These are phyloP conservation scores for Fusarium devonianum DNA, from an alignment of 2,329 filamentous ascomycete species.

Conservation along the genomic window DNA sequence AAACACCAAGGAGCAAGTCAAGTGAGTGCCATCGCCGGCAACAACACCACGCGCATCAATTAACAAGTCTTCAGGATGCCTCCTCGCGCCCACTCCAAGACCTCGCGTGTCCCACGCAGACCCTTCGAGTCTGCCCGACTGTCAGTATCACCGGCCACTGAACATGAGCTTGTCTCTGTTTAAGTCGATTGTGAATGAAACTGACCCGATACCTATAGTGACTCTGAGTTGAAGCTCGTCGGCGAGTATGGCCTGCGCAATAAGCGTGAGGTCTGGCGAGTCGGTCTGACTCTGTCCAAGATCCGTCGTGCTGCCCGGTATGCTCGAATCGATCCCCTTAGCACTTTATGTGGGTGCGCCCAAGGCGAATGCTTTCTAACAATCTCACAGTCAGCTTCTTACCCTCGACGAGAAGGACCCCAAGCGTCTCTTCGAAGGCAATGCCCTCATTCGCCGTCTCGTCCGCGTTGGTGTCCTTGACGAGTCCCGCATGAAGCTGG, in stretches of 20 bases:
- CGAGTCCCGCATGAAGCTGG: constrained; percentile 99
- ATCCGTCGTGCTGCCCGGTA: constrained; percentile 99
- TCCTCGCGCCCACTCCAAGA: constrained; percentile 88
- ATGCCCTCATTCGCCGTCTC: constrained; percentile 99
- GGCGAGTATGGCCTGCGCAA: constrained; percentile 99
- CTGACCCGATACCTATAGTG: constrained; percentile 76
- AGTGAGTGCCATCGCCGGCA: constrained; percentile 44
- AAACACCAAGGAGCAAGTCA: constrained; percentile 50
- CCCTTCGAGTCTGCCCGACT: constrained; percentile 99
- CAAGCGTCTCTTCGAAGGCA: constrained; percentile 99
- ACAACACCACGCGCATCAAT: constrained; percentile 28
- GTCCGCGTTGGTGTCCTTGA: constrained; percentile 99
- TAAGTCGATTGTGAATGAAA: constrained; percentile 85
- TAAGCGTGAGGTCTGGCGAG: constrained; percentile 99
- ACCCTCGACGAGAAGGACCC: constrained; percentile 99
- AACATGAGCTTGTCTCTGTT: constrained; percentile 97
- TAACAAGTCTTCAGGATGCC: constrained; percentile 49
- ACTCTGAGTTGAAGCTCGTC: constrained; percentile 99
- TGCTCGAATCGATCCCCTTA: constrained; percentile 24
- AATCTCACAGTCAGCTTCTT: constrained; percentile 83
- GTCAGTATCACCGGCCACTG: constrained; percentile 98
- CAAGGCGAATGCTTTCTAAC: constrained; percentile 36
- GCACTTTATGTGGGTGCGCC: neutral
- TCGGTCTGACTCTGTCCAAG: constrained; percentile 99
- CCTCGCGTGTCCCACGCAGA: constrained; percentile 97